phyloP scores from a whole-genome alignment of 495 filamentous ascomycete species.

The Stereocaulon alpinum region DNA sequence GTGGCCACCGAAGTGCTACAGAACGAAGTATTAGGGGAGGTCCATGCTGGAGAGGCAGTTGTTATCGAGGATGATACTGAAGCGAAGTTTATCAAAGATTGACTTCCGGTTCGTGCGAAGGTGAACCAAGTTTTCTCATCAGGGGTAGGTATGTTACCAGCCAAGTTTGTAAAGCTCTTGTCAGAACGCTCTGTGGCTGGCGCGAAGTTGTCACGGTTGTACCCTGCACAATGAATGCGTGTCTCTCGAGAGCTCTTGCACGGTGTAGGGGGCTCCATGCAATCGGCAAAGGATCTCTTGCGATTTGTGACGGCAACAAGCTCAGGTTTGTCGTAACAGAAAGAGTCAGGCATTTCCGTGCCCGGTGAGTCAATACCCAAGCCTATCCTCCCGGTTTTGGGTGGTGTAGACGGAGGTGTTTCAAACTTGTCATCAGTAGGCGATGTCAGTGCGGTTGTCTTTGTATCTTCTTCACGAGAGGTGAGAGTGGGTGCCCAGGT shows the following conservation, averaged over 20 bases:
- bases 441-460: background rate
- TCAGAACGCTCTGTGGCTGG: background rate
- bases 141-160: background rate
- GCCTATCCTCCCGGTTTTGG: background rate
- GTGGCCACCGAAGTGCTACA: conserved; percentile 7
- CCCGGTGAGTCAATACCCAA: background rate
- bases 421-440: conserved; percentile 7
- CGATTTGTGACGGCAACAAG: background rate
- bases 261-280: background rate
- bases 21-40: conserved; percentile 22
- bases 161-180: background rate
- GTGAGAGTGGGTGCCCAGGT: background rate
- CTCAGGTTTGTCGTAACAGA: background rate
- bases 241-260: conserved; percentile 11
- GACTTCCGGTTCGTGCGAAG: background rate
- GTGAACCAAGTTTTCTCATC: background rate
- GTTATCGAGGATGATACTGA: conserved; percentile 15
- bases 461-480: background rate
- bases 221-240: background rate
- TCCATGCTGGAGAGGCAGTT: conserved; percentile 10
- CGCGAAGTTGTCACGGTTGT: background rate
- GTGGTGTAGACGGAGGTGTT: conserved; percentile 16
- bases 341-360: background rate
- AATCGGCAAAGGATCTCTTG: conserved; percentile 8
- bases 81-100: background rate